Evolutionary conservation across 306 rosid species (phyloP), one percentile per base, ranked within the genome.

Genomic region (Trichosanthes truncata): DNA sequence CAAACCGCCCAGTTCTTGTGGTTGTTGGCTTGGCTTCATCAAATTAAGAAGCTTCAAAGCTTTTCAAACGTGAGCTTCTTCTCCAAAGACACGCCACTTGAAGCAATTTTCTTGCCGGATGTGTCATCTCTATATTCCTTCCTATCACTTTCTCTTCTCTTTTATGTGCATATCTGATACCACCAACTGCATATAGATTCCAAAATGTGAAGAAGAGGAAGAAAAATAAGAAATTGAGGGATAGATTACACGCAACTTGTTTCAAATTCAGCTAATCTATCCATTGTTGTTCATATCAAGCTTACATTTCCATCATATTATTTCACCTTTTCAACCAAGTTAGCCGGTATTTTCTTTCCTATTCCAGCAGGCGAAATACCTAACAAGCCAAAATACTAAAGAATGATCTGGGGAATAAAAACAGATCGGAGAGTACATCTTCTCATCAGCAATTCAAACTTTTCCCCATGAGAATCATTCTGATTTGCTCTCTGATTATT

Each of bases 401-500:
- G 79, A 84, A 77, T 43, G 53, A 31, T 76, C 7, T 4, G 66
- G 31, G 52, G 75, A 68, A 68, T n/a, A n/a, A 7, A 25, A 72
- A 72, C 59, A 26, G 9, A 12, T 7, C 49, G 60, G 75, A 75
- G 72, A 65, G 3, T 7, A 3, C 80, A 33, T 77, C 78, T 53
- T 76, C 69, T n/a, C 48, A 59, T 31, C 75, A 49, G 26, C 35
- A 26, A 23, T 74, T 25, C 9, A 21, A 81, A 80, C 41, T 66
- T n/a, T 29, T 56, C 89, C 73, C 80, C 83, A 92, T 91, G 98
- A 85, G 69, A 57, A 36, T 83, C 31, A 17, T 56, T 77, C 56
- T 85, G 60, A 21, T 80, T 80, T 63, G 87, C 48, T 53, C 72
- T 79, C 71, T 91, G 73, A 43, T 82, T 41, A 61, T 33, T 20